phyloP scores from a whole-genome alignment of 495 filamentous ascomycete species.

The Xylaria intraflava region DNA sequence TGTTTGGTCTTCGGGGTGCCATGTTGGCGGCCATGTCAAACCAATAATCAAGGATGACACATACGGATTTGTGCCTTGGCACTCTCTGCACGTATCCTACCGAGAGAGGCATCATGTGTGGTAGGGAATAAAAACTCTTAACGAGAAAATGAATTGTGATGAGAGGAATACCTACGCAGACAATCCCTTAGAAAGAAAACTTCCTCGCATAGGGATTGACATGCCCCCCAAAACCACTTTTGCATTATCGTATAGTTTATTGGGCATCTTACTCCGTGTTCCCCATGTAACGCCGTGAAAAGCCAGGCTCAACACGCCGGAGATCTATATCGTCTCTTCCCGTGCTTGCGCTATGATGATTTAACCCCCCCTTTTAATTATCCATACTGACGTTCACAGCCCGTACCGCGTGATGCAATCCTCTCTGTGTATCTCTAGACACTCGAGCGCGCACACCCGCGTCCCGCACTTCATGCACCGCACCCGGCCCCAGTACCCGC shows the following conservation, averaged over 20 bases:
- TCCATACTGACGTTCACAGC: no score
- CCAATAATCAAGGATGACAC: not conserved
- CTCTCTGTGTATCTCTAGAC: constrained; percentile 72
- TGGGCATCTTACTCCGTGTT: constrained; percentile 20
- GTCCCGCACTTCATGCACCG: constrained; percentile 78
- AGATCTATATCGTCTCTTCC: not conserved
- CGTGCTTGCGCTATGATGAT: not conserved
- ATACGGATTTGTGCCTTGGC: constrained; percentile 3
- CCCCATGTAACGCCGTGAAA: not conserved
- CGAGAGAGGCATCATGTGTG: not conserved
- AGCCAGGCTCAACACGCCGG: not conserved
- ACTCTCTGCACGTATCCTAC: constrained; percentile 1
- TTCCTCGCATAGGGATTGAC: no score
- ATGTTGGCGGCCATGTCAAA: not conserved
- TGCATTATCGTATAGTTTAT: constrained; percentile 6
- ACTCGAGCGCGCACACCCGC: constrained; percentile 74
- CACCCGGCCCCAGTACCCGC: constrained; percentile 87
- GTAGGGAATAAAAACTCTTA: no score
- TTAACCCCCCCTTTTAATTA: not conserved
- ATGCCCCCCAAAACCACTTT: not conserved
- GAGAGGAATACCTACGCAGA: no score
- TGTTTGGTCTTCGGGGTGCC: not conserved
- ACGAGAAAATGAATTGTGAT: no score
- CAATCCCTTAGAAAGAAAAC: no score
- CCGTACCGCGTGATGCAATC: constrained; percentile 64